Evolutionary conservation across 495 filamentous ascomycete species (phyloP).

Genomic region (Clavariopsis aquatica): DNA sequence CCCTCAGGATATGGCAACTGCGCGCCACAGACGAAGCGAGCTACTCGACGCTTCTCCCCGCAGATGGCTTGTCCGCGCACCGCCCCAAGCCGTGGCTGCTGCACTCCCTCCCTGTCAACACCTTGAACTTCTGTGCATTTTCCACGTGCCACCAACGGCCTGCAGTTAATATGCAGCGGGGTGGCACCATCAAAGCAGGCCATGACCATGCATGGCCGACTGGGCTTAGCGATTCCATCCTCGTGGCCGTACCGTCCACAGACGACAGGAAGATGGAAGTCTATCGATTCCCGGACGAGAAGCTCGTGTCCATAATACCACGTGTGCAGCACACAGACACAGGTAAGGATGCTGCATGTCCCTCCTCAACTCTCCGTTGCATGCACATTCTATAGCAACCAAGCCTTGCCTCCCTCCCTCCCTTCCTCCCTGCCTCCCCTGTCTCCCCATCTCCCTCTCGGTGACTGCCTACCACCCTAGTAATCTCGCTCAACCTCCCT

Average conservation of each 20-base stretch:
- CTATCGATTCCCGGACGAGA: constrained; percentile 76
- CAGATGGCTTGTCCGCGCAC: constrained; percentile 54
- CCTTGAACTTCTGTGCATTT: constrained; percentile 95
- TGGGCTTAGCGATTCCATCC: constrained; percentile 22
- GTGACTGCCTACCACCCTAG: no score
- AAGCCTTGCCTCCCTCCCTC: no score
- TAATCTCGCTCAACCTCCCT: no score
- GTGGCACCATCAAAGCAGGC: not conserved
- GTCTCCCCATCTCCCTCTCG: no score
- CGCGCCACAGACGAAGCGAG: constrained; percentile 58
- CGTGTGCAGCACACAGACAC: constrained; percentile 45
- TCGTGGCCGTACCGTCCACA: constrained; percentile 43
- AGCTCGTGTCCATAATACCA: constrained; percentile 65
- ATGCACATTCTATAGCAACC: no score
- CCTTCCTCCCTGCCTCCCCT: no score
- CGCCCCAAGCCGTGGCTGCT: constrained; percentile 75
- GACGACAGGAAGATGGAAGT: constrained; percentile 68
- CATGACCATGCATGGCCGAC: not conserved
- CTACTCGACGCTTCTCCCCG: constrained; percentile 70
- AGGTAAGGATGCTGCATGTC: constrained; percentile 20
- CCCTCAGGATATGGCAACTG: constrained; percentile 82
- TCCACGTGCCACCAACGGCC: constrained; percentile 54
- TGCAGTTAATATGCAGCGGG: constrained; percentile 4
- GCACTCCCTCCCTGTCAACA: constrained; percentile 81
- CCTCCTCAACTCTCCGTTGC: not conserved